A percentile compares a stretch with the other conserved stretches of the same genome.
Conservation (phyloP, 257 asterid species). For the Euphrasia confusa region DNA sequence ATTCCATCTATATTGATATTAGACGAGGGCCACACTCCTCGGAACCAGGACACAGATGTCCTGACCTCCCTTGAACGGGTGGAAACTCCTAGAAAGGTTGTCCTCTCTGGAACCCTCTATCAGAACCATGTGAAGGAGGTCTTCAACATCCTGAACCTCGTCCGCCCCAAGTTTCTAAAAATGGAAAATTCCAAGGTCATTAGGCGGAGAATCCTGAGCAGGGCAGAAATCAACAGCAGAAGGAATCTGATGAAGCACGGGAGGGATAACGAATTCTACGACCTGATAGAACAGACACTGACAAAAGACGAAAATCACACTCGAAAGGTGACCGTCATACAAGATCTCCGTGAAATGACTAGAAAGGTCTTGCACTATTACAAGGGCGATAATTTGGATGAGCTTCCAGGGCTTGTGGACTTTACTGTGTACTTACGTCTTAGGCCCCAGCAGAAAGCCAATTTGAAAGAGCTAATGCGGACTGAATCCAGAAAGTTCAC, state of each 20-base stretch:
- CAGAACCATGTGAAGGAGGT: constrained; percentile 96
- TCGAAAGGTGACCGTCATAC: constrained; percentile 71
- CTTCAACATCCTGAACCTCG: constrained; percentile 86
- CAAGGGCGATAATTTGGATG: constrained; percentile 92
- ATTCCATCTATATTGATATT: constrained; percentile 73
- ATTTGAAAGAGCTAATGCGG: constrained; percentile 43
- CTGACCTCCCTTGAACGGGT: constrained; percentile 87
- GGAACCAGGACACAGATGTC: constrained; percentile 88
- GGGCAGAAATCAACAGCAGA: constrained; percentile 45
- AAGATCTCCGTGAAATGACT: constrained; percentile 91
- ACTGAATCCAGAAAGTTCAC: constrained; percentile 54
- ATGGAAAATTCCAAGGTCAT: constrained; percentile 59
- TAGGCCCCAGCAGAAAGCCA: constrained; percentile 50
- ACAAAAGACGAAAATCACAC: constrained; percentile 61
- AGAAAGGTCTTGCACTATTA: constrained; percentile 78
- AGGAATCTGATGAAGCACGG: constrained; percentile 49
- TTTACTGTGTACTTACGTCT: constrained; percentile 72
- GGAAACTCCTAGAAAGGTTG: constrained; percentile 80
- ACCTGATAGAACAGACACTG: constrained; percentile 69
- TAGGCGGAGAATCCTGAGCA: constrained; percentile 78
- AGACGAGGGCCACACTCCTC: constrained; percentile 97
- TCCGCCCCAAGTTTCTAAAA: constrained; percentile 84
- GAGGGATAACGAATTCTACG: constrained; percentile 70
- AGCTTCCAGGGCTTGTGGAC: constrained; percentile 91
- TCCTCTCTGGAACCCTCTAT: constrained; percentile 90